A percentile compares a stretch with the other conserved stretches of the same genome.
Evolutionary conservation across 257 asterid species (phyloP).

Genomic region (Nyctanthes arbortristis): DNA sequence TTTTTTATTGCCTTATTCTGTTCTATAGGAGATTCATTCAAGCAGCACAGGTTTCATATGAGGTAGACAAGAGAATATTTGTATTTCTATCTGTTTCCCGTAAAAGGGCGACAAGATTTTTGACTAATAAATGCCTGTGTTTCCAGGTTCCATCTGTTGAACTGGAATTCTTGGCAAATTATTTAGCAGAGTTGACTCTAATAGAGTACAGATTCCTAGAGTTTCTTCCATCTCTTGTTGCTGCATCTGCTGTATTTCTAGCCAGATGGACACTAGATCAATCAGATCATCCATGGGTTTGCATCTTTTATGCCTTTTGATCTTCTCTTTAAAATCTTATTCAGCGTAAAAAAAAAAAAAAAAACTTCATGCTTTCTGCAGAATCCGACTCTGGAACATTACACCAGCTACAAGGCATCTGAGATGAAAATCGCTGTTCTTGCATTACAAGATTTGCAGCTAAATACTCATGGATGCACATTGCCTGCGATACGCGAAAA

Average conservation of each 20-base stretch:
- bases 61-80: conserved; percentile 46
- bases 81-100: conserved; percentile 10
- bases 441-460: conserved; percentile 68
- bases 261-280: conserved; percentile 99
- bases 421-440: conserved; percentile 65
- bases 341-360: no score
- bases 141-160: conserved; percentile 87
- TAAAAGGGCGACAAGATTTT: conserved; percentile 21
- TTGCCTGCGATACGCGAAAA: conserved; percentile 73
- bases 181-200: conserved; percentile 84
- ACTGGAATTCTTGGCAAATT: conserved; percentile 91
- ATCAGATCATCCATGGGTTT: conserved; percentile 92
- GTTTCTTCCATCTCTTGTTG: conserved; percentile 82
- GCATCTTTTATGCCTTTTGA: conserved; percentile 31
- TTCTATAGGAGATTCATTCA: conserved; percentile 88
- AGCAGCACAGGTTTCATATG: conserved; percentile 86
- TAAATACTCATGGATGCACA: conserved; percentile 48
- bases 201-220: conserved; percentile 76
- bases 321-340: conserved; percentile 5
- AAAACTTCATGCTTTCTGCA: conserved; percentile 34
- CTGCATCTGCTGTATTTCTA: conserved; percentile 92
- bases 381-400: conserved; percentile 88
- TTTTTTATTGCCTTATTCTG: conserved; percentile 16
- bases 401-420: conserved; percentile 56
- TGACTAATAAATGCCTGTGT: conserved; percentile 22